phyloP scores from a whole-genome alignment of 106 monocot genomes.

The Amphibolis antarctica region DNA sequence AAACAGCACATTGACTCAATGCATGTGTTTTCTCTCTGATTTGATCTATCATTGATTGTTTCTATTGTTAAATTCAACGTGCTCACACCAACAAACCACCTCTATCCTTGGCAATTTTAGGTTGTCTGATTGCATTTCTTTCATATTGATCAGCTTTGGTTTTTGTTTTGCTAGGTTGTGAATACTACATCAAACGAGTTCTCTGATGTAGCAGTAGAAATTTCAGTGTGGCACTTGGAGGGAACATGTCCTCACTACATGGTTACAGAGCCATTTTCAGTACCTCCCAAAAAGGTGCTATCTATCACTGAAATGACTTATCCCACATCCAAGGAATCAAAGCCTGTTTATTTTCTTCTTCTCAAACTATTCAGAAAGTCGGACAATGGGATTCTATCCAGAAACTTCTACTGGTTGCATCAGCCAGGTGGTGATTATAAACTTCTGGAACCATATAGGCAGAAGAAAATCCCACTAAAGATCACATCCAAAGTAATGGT shows the following conservation, averaged over 20 bases:
- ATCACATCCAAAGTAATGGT: slow-evolving; percentile 53
- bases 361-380: slow-evolving; percentile 73
- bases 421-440: slow-evolving; percentile 62
- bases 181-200: slow-evolving; percentile 72
- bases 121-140: too few species aligned
- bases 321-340: slow-evolving; percentile 51
- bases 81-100: background rate
- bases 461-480: slow-evolving; percentile 67
- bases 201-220: slow-evolving; percentile 56
- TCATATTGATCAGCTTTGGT: background rate
- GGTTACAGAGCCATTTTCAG: slow-evolving; percentile 45
- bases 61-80: too few species aligned
- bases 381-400: slow-evolving; percentile 46
- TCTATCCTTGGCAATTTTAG: background rate
- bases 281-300: slow-evolving; percentile 56
- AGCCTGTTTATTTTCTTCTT: slow-evolving; percentile 85
- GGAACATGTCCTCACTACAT: slow-evolving; percentile 68
- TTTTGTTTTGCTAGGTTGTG: slow-evolving; percentile 40
- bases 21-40: background rate
- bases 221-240: slow-evolving; percentile 85
- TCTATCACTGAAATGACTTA: slow-evolving; percentile 56
- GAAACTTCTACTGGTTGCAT: slow-evolving; percentile 97
- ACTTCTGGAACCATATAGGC: slow-evolving; percentile 47
- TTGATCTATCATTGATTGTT: background rate
- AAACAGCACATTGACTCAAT: too few species aligned